Evolutionary conservation across 1,284 basidiomycete genomes (phyloP).

Genomic region (Neonothopanus nambi): DNA sequence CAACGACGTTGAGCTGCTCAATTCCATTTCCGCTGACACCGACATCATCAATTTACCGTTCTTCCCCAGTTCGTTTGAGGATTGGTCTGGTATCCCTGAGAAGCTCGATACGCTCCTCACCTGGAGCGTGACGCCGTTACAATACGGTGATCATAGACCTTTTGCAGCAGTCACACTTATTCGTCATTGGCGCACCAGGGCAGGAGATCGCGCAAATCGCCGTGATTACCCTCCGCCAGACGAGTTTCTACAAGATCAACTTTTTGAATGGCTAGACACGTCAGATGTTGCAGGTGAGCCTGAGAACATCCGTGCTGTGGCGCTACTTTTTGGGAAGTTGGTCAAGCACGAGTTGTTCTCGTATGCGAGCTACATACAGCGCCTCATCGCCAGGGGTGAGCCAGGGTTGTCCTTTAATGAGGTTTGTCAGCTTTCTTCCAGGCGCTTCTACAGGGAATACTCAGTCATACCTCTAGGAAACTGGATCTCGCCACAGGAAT

Average conservation of each 20-base stretch:
- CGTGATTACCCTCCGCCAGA: constrained; percentile 57
- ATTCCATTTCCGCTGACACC: constrained; percentile 74
- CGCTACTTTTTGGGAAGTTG: constrained; percentile 79
- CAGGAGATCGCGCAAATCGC: constrained; percentile 59
- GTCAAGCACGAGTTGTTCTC: constrained; percentile 78
- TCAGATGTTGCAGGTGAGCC: constrained; percentile 61
- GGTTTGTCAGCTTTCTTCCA: constrained; percentile 32
- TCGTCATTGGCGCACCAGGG: constrained; percentile 66
- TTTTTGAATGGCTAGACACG: constrained; percentile 87
- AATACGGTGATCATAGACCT: constrained; percentile 84
- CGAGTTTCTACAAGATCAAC: constrained; percentile 64
- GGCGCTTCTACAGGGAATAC: neutral
- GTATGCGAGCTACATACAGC: constrained; percentile 83
- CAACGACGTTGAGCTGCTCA: constrained; percentile 80
- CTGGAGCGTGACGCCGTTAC: constrained; percentile 84
- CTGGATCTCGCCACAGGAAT: constrained; percentile 60
- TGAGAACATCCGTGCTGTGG: constrained; percentile 61
- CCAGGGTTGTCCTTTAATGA: constrained; percentile 54
- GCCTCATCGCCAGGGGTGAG: constrained; percentile 82
- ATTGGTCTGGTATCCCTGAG: constrained; percentile 50
- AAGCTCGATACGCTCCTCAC: constrained; percentile 83
- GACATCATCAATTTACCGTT: constrained; percentile 64
- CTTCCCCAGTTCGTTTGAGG: constrained; percentile 52
- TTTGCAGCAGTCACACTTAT: constrained; percentile 81
- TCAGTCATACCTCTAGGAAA: constrained; percentile 25